Conservation (phyloP, 2,329 filamentous ascomycete genomes). For the Aureobasidium zeae region DNA sequence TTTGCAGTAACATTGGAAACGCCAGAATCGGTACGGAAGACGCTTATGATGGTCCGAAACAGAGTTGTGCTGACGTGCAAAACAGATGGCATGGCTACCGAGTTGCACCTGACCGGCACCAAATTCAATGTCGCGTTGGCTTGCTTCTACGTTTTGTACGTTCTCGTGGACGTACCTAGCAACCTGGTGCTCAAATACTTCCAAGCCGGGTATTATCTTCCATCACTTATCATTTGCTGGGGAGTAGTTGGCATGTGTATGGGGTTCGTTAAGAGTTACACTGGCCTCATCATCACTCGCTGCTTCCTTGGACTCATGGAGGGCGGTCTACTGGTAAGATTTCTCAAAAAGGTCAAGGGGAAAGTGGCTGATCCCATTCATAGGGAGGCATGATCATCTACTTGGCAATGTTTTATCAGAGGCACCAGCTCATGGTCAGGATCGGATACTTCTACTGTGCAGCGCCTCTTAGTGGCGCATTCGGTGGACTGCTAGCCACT, state of each 20-base stretch:
- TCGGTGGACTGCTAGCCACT: slow-evolving; percentile 36
- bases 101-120: slow-evolving; percentile 33
- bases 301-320: slow-evolving; percentile 36
- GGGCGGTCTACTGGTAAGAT: slow-evolving; percentile 30
- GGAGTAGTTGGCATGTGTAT: slow-evolving; percentile 33
- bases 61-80: no score
- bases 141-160: slow-evolving; percentile 38
- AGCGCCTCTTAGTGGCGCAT: slow-evolving; percentile 27
- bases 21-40: no score
- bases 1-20: slow-evolving; percentile 32
- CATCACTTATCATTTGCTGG: slow-evolving; percentile 33
- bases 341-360: no score
- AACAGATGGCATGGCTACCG: slow-evolving; percentile 32
- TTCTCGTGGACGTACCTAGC: slow-evolving; percentile 30
- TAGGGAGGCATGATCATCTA: slow-evolving; percentile 29
- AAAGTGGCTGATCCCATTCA: no score
- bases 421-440: slow-evolving; percentile 34
- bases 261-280: slow-evolving; percentile 35
- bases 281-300: slow-evolving; percentile 33
- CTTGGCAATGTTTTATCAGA: slow-evolving; percentile 35
- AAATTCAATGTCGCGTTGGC: slow-evolving; percentile 37
- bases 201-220: slow-evolving; percentile 34
- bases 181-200: slow-evolving; percentile 30
- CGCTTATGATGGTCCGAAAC: no score
- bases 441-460: slow-evolving; percentile 32